These are phyloP conservation scores for Sclerotinia minor DNA, from an alignment of 2,329 filamentous ascomycete genomes.

Conservation along the genomic window DNA sequence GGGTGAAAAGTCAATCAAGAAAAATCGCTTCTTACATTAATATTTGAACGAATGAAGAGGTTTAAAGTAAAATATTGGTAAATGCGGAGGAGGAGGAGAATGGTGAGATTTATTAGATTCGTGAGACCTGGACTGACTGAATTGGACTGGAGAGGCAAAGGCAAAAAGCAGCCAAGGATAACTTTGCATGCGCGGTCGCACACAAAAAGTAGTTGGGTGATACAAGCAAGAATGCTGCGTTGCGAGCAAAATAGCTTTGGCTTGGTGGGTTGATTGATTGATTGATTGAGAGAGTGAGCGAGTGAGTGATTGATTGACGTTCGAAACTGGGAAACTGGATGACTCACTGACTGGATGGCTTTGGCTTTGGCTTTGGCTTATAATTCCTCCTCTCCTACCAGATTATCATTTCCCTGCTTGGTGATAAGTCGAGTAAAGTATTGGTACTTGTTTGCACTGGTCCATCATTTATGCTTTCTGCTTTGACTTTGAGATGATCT, in stretches of 20 bases:
- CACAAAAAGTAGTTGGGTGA: not conserved
- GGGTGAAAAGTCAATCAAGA: not conserved
- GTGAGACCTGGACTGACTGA: not conserved
- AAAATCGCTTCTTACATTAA: not conserved
- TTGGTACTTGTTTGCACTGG: not conserved
- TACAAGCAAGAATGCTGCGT: not conserved
- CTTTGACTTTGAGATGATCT: not conserved
- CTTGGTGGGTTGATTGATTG: not conserved
- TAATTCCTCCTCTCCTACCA: not conserved
- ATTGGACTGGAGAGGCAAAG: not conserved
- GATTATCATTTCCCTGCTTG: not conserved
- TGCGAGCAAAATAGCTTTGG: not conserved
- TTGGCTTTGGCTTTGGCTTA: not conserved
- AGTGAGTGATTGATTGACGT: not conserved
- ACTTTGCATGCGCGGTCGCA: constrained; percentile 1
- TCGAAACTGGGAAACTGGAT: not conserved
- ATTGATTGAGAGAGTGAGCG: not conserved
- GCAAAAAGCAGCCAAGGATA: not conserved
- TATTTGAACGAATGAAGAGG: not conserved
- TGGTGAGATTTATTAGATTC: not conserved
- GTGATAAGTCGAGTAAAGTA: no score
- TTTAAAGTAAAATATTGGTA: not conserved
- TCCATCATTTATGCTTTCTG: not conserved
- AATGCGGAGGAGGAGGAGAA: constrained; percentile 1
- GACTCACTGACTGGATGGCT: not conserved